A percentile compares a stretch with the other conserved stretches of the same genome.
These are phyloP conservation scores for Cylindrotheca closterium DNA, from an alignment of 108 stramenopile genomes.

Conservation along the genomic window DNA sequence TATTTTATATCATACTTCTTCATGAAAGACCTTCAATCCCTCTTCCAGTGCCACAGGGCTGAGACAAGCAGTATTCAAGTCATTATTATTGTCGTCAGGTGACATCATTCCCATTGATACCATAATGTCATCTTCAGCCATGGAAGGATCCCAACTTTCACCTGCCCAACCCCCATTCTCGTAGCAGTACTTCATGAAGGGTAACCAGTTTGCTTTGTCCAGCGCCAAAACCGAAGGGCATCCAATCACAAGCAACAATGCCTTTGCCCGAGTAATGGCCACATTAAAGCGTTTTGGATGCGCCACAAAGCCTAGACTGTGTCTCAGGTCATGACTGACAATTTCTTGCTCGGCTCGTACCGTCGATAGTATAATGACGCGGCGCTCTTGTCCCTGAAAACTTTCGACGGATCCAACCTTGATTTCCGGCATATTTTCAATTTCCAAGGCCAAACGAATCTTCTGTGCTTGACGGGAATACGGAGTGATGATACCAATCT, in stretches of 20 bases:
- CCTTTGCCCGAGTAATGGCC: constrained; percentile 76
- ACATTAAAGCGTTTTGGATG: constrained; percentile 87
- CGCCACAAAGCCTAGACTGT: constrained; percentile 82
- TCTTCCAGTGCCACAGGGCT: too few relatives aligned
- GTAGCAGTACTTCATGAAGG: constrained; percentile 27
- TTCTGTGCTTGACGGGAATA: constrained; percentile 66
- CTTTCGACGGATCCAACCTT: constrained; percentile 85
- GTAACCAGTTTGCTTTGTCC: constrained; percentile 44
- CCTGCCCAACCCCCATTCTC: constrained; percentile 24
- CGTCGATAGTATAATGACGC: constrained; percentile 78
- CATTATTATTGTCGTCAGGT: too few relatives aligned
- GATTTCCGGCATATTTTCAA: constrained; percentile 30
- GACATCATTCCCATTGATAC: too few relatives aligned
- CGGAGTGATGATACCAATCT: constrained; percentile 73
- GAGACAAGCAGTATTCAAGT: too few relatives aligned
- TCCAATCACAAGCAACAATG: constrained; percentile 83
- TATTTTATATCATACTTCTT: too few relatives aligned
- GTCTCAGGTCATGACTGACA: constrained; percentile 44
- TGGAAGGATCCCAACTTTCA: constrained; percentile 17
- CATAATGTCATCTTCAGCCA: background rate
- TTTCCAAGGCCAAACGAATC: constrained; percentile 44
- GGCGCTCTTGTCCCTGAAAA: constrained; percentile 84
- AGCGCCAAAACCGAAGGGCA: constrained; percentile 58
- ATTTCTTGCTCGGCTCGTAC: constrained; percentile 60
- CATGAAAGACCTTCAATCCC: too few relatives aligned